Evolutionary conservation across 768 basidiomycete species (phyloP), one percentile per base, ranked within the genome.

Genomic region (Phaffia tasmanica): DNA sequence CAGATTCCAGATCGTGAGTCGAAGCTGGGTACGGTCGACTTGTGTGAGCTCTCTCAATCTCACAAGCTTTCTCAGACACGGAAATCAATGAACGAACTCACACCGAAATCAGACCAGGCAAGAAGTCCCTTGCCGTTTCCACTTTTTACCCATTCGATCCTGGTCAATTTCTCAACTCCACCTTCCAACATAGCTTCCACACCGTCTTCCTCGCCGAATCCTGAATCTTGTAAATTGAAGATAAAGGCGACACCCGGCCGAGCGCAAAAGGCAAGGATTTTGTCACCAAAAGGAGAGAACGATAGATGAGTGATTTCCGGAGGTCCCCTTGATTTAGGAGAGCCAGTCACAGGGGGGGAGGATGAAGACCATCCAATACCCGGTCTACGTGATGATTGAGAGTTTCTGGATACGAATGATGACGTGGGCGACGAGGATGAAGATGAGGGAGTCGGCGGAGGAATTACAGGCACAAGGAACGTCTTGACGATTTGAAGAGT

Each of bases 41-140:
- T 62, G 21, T 15, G 25, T n/a, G 63, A 47, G 47, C 62, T 19
- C 57, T 23, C 65, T 29, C 21, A 42, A 21, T 54, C 53, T 47
- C 42, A 50, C 42, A 15, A 19, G 6, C 51, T 11, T n/a, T 23
- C 62, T 1, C 18, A 1, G 29, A 62, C 15, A 1, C 18, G 1
- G 7, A 46, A 14, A 16, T 15, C 6, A 19, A 9, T 0, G 16
- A 14, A 59, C 63, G 23, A 25, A 83, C 91, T 79, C 78, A 93
- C 92, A 72, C 87, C 89, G 86, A 89, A 89, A 71, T 92, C 88
- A 3, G 89, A 92, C 76, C 92, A 97, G 72, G 88, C 93, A 35
- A 95, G 77, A 5, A 95, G 79, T 19, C 83, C 84, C 48, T 87
- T 81, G 14, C 48, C 48, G 18, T 30, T 23, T 25, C 89, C 89